Base-by-base conservation (phyloP, 768 basidiomycete species). In the Grammothele lineata region DNA sequence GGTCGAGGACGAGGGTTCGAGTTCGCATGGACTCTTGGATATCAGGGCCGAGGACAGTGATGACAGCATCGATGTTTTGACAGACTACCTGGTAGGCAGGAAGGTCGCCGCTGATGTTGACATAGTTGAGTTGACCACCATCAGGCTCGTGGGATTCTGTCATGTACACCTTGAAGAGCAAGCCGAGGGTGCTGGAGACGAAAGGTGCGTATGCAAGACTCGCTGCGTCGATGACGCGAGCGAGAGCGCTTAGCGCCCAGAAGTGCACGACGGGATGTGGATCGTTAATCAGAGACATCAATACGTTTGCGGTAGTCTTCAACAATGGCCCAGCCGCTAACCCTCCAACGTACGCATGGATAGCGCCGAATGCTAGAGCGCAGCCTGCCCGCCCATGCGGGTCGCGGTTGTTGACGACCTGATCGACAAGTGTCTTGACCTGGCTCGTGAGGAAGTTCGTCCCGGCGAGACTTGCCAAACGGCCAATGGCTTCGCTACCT, bases 201-300 rank as follows among this genome's bases (percentile, higher is more conserved):
- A 86, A 95, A 0, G 92, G 89, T 3, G 88, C 81, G 62, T 95
- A 99, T 0, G 89, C 85, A 46, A 98, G 69, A 65, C 88, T 93
- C 3, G 95, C 93, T 3, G 94, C 86, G 60, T 90, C 85, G 62
- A 96, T 85, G 47, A 98, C 94, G 14, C 80, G 75, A 5, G 86
- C 81, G 24, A 99, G 72, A 1, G 96, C 88, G 39, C 79, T 83
- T 51, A 97, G 70, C 2, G 95, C 85, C 83, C 88, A 94, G 60
- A 87, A 96, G 64, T 98, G 95, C 5, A 97, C 96, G 25, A 92
- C 77, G 0, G 96, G 95, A 62, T 98, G 96, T 0, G 95, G 93
- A 63, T 99, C 96, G 51, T 89, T 93, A 64, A 87, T 83, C 17
- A 99, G 78, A 0, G 94, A 95, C 81, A 95, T 90, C 30, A 97